Evolutionary conservation across 305 asterid species (phyloP), one percentile per base, ranked within the genome.

Genomic region (Fraxinus ornus): DNA sequence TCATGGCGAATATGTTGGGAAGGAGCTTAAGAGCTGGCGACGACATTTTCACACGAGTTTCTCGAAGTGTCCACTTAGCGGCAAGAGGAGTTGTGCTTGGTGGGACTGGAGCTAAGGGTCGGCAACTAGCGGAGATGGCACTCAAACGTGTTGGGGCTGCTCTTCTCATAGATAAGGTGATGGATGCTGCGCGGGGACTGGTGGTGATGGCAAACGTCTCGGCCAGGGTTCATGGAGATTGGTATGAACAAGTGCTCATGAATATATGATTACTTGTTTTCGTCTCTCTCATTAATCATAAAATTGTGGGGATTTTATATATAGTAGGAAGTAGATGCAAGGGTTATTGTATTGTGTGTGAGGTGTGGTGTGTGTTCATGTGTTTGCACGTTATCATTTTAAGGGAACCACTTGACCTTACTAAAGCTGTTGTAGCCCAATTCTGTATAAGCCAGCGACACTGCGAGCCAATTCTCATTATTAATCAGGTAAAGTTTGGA

Each of bases 181-280:
- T 76, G 62, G 81, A 76, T 49, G 79, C 78, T 15, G 78, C 24
- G 44, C 60, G 71, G 76, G 81, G 72, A 66, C 76, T 85, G 81
- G 60, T 85, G 64, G 82, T 85, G 26, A 81, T 82, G 76, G 84
- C 86, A n/a, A 70, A 37, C 28, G 84, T 79, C 24, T 82, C 88
- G 6, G 64, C 79, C 80, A 85, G 64, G 44, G 82, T 82, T 72
- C 88, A 85, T 76, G 52, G 57, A 75, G 75, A 83, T 30, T 82
- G 88, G 88, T 85, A 85, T 79, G 77, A 28, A 55, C 71, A 82
- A 33, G 74, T 79, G 81, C 84, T 85, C 13, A 41, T 78, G 71
- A 79, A 79, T 32, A 36, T 78, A 2, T 73, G 57, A 55, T 52
- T 57, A 32, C 22, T 17, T 76, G 37, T 24, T 28, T 13, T 8